Percentiles rank a stretch among this genome's conserved stretches.
These are phyloP conservation scores for Spongiforma sp. DNA, from an alignment of 1,284 basidiomycete species.

Conservation along the genomic window DNA sequence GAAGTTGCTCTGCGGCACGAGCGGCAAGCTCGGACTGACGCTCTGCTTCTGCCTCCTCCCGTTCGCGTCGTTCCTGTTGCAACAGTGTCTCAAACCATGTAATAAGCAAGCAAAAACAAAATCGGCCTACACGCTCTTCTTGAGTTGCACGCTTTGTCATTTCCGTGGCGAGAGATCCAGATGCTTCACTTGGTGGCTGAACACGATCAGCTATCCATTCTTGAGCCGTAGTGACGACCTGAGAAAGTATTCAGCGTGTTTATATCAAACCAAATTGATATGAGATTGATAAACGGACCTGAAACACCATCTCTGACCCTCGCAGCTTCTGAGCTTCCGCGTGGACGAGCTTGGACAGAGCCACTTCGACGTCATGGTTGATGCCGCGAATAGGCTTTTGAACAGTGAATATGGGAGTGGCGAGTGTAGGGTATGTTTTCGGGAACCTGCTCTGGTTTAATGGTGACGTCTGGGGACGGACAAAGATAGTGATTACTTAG, in stretches of 20 bases:
- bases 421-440: slow-evolving; percentile 74
- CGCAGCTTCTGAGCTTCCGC: slow-evolving; percentile 62
- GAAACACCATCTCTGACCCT: slow-evolving; percentile 77
- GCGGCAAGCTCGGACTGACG: slow-evolving; percentile 53
- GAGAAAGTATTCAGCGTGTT: slow-evolving; percentile 3
- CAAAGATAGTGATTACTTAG: slow-evolving; percentile 54
- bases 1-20: slow-evolving; percentile 57
- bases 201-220: slow-evolving; percentile 71
- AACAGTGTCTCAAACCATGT: slow-evolving; percentile 7
- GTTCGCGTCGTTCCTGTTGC: slow-evolving; percentile 39
- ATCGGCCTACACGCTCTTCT: slow-evolving; percentile 57
- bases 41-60: slow-evolving; percentile 55
- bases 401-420: slow-evolving; percentile 69
- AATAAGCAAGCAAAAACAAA: not conserved
- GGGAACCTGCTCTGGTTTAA: slow-evolving; percentile 57
- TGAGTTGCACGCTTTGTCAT: slow-evolving; percentile 74
- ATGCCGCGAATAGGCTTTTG: slow-evolving; percentile 68
- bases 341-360: slow-evolving; percentile 61
- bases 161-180: slow-evolving; percentile 72
- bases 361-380: slow-evolving; percentile 54
- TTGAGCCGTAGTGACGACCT: slow-evolving; percentile 71
- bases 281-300: slow-evolving; percentile 45
- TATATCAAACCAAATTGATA: not conserved
- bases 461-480: not conserved
- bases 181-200: slow-evolving; percentile 58